phyloP scores from a whole-genome alignment of 345 rosid species.

The Eucalyptus melliodora region DNA sequence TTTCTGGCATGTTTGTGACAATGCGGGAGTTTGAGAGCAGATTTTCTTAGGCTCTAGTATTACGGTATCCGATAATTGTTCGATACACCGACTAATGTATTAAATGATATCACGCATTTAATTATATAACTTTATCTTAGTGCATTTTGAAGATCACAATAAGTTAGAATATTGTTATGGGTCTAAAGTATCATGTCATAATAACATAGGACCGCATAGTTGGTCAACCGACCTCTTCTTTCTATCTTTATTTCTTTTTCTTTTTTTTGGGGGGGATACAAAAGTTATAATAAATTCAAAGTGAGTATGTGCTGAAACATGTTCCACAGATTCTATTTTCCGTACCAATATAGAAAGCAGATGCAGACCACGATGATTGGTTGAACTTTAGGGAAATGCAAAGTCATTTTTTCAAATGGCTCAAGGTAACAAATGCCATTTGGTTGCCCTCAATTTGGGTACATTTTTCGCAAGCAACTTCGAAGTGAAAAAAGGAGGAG shows the following conservation, averaged over 20 bases:
- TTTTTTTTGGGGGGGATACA: neutral
- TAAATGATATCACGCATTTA: neutral
- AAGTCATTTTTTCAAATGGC: too few species aligned
- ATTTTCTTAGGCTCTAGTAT: neutral
- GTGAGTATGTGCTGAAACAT: neutral
- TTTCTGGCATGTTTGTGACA: neutral
- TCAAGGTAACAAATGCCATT: too few species aligned
- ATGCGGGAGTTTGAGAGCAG: neutral
- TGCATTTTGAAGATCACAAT: neutral
- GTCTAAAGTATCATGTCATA: neutral
- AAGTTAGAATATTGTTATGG: neutral
- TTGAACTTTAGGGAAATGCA: too few species aligned
- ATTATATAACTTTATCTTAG: neutral
- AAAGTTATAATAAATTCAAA: neutral
- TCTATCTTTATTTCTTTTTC: neutral
- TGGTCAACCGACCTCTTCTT: neutral
- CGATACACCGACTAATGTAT: neutral
- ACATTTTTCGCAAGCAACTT: neutral
- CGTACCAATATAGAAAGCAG: neutral
- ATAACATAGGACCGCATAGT: too few species aligned
- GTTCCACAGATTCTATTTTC: neutral
- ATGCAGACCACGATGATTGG: neutral
- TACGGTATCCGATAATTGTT: neutral
- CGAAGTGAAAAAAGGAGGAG: neutral
- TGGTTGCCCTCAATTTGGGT: neutral